phyloP scores from a whole-genome alignment of 108 stramenopile species.

The Epipyxis sp. region DNA sequence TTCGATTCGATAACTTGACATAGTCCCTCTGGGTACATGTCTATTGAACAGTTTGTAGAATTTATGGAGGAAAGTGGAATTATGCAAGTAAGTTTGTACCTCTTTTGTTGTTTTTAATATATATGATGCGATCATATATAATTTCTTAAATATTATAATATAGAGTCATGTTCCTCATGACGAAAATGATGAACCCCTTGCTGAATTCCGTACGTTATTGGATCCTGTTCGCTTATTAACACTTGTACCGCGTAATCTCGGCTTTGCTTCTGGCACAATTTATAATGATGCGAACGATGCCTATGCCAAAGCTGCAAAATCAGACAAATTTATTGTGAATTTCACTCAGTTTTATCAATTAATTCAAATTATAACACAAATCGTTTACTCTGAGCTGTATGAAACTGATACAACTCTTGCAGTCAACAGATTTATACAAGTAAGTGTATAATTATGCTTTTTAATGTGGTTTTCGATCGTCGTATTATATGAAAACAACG shows the following conservation, averaged over 20 bases:
- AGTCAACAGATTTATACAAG: neutral
- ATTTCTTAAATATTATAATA: neutral
- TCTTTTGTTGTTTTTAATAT: neutral
- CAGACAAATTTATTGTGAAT: neutral
- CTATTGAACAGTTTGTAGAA: constrained; percentile 18
- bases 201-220: neutral
- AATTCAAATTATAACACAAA: neutral
- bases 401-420: neutral
- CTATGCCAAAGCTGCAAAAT: neutral
- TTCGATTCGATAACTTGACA: neutral
- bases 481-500: no score
- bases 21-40: constrained; percentile 11
- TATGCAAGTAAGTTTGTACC: neutral
- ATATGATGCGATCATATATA: no score
- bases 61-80: constrained; percentile 5
- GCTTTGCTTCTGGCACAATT: neutral
- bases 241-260: neutral
- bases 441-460: neutral
- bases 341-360: constrained; percentile 29
- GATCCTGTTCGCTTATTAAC: constrained; percentile 7
- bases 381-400: constrained; percentile 21
- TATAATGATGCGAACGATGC: neutral
- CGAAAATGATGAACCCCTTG: constrained; percentile 5
- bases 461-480: no score
- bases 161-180: constrained; percentile 24